Conservation (phyloP, 2,329 filamentous ascomycete species). For the Neofusicoccum umdonicola region DNA sequence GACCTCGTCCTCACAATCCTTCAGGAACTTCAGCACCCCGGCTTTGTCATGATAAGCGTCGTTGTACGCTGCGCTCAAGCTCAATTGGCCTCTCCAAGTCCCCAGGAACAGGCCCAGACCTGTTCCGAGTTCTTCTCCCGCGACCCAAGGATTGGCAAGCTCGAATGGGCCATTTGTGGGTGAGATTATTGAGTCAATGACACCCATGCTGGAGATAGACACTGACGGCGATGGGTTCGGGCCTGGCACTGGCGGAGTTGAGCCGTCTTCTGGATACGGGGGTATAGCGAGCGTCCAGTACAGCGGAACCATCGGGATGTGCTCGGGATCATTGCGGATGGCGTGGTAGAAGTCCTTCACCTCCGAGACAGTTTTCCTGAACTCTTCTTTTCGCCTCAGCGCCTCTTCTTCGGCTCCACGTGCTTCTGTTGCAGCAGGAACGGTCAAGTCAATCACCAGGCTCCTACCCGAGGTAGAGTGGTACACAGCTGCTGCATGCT, state of each 20-base stretch:
- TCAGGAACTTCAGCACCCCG: constrained; percentile 18
- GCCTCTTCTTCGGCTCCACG: neutral
- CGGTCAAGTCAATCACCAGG: constrained; percentile 19
- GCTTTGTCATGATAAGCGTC: constrained; percentile 41
- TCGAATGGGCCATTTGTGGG: constrained; percentile 28
- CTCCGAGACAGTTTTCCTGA: neutral
- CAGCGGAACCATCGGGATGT: neutral
- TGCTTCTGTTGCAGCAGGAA: neutral
- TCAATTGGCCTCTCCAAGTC: constrained; percentile 37
- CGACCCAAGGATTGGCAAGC: constrained; percentile 43
- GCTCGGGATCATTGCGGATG: neutral
- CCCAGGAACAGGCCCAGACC: constrained; percentile 41
- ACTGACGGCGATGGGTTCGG: constrained; percentile 17
- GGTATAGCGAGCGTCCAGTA: neutral
- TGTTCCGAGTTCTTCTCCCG: constrained; percentile 45
- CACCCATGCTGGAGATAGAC: constrained; percentile 20
- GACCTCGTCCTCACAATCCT: constrained; percentile 14
- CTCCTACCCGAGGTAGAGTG: constrained; percentile 21
- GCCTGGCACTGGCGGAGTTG: constrained; percentile 15
- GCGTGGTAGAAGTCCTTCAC: constrained; percentile 14
- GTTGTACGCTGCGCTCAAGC: constrained; percentile 44
- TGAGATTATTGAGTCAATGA: constrained; percentile 36
- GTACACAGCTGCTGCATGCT: constrained; percentile 20
- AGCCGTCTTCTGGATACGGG: neutral
- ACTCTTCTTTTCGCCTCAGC: neutral